Base-by-base conservation (phyloP, 495 filamentous ascomycete species). In the Aspergillus sclerotiicarbonarius region DNA sequence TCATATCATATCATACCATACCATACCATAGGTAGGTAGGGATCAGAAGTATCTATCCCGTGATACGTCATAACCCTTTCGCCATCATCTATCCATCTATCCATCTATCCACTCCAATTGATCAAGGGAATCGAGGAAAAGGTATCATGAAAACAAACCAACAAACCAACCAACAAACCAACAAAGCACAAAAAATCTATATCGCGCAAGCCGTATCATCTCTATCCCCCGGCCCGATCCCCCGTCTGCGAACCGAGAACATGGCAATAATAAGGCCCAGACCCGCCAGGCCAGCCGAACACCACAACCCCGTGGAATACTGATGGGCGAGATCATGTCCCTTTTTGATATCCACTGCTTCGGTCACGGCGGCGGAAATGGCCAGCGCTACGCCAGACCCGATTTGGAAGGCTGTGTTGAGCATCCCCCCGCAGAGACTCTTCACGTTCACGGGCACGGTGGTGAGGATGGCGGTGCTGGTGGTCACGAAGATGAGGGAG, bases 341-440 rank as follows among this genome's bases (percentile, higher is more conserved):
- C 51, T 72, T 65, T 16, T 67, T 41, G 35, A 74, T 74, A 35
- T 74, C 71, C 7, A 67, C 69, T 0, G 62, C 64, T 37, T 70
- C 62, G 19, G 71, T 74, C 6, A 71, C 71, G 12, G 71, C 71
- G 3, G 71, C 69, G 0, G 71, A 74, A 32, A 74, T 72, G 37
- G 71, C 71, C 45, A 74, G 59, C 0, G 71, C 66, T 5, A 72
- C 69, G 13, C 71, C 71, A 29, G 71, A 74, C 20, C 71, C 71
- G 31, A 74, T 74, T 62, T 74, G 71, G 51, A 74, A 74, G 53
- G 71, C 69, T 18, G 71, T 74, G 53, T 74, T 74, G 5, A 74
- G 69, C 71, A 74, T 74, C 50, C 71, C 71, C 19, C 71, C 71
- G 33, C 67, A 70, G 4, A 74, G 43, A 37, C 65, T 69, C 41